Conservation (phyloP, 768 basidiomycete genomes). For the Termitomyces sp. region DNA sequence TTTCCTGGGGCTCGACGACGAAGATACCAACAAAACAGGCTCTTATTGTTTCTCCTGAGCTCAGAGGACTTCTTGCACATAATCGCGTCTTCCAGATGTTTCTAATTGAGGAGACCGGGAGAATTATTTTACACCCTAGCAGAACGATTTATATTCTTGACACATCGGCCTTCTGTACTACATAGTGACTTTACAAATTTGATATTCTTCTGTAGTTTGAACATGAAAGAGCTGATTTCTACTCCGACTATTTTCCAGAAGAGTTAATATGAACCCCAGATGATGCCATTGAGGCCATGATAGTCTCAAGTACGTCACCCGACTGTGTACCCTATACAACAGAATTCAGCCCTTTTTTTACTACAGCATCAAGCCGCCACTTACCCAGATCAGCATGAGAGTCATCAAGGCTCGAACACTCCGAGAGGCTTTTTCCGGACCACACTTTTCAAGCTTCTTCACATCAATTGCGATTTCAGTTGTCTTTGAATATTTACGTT, state of each 20-base stretch:
- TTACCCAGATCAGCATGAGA: not conserved
- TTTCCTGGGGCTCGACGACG: not conserved
- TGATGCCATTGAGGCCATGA: not conserved
- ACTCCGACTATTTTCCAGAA: not conserved
- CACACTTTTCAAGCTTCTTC: no score
- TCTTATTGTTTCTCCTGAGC: not conserved
- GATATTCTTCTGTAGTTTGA: not conserved
- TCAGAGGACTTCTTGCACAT: not conserved
- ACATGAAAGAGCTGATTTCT: no score
- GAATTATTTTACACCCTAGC: not conserved
- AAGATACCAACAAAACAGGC: not conserved
- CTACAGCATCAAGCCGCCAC: not conserved
- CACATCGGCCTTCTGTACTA: not conserved
- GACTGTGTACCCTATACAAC: not conserved
- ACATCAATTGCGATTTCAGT: not conserved
- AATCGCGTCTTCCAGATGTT: not conserved
- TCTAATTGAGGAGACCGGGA: not conserved
- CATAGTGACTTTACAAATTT: not conserved
- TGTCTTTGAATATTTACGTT: not conserved
- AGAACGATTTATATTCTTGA: not conserved
- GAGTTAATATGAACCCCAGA: not conserved
- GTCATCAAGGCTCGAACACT: not conserved
- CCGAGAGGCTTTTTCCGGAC: no score
- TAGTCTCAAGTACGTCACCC: not conserved
- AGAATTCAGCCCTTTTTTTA: not conserved